A percentile compares a stretch with the other conserved stretches of the same genome.
phyloP scores from a whole-genome alignment of 2,329 filamentous ascomycete genomes.

The Stachybotrys echinatus region DNA sequence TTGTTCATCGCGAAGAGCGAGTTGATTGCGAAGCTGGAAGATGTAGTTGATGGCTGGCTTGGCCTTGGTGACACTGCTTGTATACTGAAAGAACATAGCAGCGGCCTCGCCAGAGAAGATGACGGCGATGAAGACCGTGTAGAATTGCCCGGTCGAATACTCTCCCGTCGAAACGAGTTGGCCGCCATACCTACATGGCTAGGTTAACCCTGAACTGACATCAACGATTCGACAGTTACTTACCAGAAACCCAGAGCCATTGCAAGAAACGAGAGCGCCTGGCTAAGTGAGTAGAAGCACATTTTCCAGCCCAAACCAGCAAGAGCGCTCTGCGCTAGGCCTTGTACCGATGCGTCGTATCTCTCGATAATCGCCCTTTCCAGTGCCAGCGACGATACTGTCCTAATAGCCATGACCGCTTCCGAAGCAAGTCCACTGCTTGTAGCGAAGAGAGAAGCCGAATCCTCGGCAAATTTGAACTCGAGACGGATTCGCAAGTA shows the following conservation, averaged over 20 bases:
- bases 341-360: conserved; percentile 24
- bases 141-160: conserved; percentile 41
- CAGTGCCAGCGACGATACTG: conserved; percentile 41
- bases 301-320: conserved; percentile 29
- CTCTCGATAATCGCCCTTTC: conserved; percentile 34
- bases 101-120: conserved; percentile 39
- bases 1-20: conserved; percentile 23
- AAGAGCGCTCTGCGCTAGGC: conserved; percentile 23
- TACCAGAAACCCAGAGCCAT: conserved; percentile 35
- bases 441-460: conserved; percentile 34
- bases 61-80: conserved; percentile 47
- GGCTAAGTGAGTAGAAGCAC: conserved; percentile 34
- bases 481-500: conserved; percentile 45
- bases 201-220: conserved; percentile 1
- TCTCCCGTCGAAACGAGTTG: conserved; percentile 37
- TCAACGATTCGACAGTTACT: conserved; percentile 1
- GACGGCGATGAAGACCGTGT: conserved; percentile 44
- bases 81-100: conserved; percentile 38
- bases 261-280: conserved; percentile 31
- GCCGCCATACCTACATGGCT: conserved; percentile 27
- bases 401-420: conserved; percentile 42
- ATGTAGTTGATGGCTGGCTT: conserved; percentile 43
- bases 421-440: conserved; percentile 46
- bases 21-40: conserved; percentile 29
- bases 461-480: conserved; percentile 38